Evolutionary conservation across 2,329 filamentous ascomycete genomes (phyloP).

Genomic region (Geosmithia putterillii): DNA sequence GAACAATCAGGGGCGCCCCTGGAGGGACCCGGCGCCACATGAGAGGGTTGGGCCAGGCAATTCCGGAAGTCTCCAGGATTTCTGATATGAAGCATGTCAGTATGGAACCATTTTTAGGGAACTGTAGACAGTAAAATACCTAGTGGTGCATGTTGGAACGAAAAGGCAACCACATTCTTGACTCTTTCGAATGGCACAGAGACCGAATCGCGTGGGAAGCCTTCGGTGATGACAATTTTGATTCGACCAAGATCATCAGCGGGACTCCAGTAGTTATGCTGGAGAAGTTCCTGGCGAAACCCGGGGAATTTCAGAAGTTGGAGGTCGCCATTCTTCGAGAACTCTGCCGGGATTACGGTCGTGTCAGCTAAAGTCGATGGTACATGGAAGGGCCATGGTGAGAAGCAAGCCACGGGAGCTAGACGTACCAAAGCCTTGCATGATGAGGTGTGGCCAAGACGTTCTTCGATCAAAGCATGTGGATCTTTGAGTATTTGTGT

Average conservation of each 20-base stretch:
- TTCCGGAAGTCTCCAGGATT: conserved; percentile 41
- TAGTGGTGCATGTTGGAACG: conserved; percentile 74
- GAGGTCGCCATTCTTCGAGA: conserved; percentile 44
- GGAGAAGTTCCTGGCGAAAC: conserved; percentile 58
- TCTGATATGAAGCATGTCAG: neutral
- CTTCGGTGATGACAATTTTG: conserved; percentile 64
- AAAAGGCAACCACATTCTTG: conserved; percentile 65
- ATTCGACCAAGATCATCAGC: conserved; percentile 62
- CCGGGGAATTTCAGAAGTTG: conserved; percentile 57
- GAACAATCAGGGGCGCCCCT: conserved; percentile 25
- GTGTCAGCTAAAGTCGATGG: conserved; percentile 1
- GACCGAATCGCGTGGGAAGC: conserved; percentile 43
- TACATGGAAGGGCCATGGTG: neutral
- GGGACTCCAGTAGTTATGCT: conserved; percentile 59
- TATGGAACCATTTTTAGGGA: neutral
- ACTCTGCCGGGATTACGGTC: conserved; percentile 17
- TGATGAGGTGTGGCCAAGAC: conserved; percentile 37
- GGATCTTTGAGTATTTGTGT: conserved; percentile 25
- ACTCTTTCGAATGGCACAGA: conserved; percentile 49
- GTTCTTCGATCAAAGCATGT: conserved; percentile 38
- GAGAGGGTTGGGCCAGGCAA: conserved; percentile 66
- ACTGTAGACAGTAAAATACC: conserved; percentile 33
- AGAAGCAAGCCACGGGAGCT: neutral
- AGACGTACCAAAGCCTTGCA: conserved; percentile 27
- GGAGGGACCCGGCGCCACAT: conserved; percentile 50